Base-by-base conservation (phyloP, 805 yeast species). In the Torulaspora microellipsoides region DNA sequence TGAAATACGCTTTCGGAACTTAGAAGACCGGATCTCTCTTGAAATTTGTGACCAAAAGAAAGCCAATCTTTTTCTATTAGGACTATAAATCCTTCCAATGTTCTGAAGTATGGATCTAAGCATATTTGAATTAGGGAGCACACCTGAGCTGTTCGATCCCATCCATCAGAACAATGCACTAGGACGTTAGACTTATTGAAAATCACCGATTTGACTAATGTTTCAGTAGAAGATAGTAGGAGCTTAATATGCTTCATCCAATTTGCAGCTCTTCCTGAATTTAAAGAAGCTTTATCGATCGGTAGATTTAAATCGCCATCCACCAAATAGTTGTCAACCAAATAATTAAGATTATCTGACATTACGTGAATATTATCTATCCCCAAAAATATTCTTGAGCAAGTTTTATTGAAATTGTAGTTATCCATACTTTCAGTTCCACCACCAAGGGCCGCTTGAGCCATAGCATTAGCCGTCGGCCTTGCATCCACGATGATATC, bases 371-470 rank as follows among this genome's bases (percentile, higher is more conserved):
- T 88, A 61, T 93, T 93, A 58, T 93, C 99, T 34, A 93, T 88
- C 31, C 95, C 95, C 48, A 93, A 71, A 56, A 86, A 93, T 14
- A 85, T 73, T 59, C 88, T 83, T 48, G 76, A 70, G 4, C 57
- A 56, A 6, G 58, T 51, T 25, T 83, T 83, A 13, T 73, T 76
- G 27, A 73, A 73, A 39, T 80, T 75, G 66, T 93, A 91, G 58
- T 88, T 79, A 45, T 91, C 97, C 73, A 89, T 85, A 52, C 78
- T 83, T 60, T 93, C 99, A 0, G 96, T 84, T 1, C 99, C 99
- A n/a, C 97, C 99, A 10, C 99, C 99, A 12, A 93, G 67, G 0
- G 98, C 98, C 36, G 87, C 86, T 56, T 93, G 98, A 0, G 96
- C 98, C 77, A 89, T 77, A 7, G 98, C 98, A 64, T 93, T 93